phyloP scores from a whole-genome alignment of 1,284 basidiomycete species.

The Ustilago shanxiensis region DNA sequence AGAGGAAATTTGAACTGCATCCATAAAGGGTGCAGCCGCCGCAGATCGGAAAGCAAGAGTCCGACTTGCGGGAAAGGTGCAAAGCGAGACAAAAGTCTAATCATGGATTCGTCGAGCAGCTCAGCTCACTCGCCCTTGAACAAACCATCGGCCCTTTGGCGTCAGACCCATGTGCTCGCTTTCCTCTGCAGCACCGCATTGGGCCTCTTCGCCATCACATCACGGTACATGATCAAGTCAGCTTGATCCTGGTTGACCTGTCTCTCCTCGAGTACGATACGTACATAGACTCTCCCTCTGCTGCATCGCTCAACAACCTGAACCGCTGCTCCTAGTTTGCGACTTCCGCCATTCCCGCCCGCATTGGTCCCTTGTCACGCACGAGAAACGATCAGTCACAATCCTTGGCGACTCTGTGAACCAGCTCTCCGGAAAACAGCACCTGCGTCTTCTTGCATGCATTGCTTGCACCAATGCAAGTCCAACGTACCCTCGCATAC shows the following conservation, averaged over 20 bases:
- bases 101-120: too few species aligned
- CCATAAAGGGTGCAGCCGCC: not conserved
- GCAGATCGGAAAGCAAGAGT: not conserved
- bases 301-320: not conserved
- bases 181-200: not conserved
- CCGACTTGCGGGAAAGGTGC: not conserved
- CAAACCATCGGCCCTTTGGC: not conserved
- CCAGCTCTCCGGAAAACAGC: slow-evolving; percentile 1
- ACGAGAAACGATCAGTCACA: not conserved
- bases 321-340: not conserved
- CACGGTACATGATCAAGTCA: not conserved
- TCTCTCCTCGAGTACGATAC: too few species aligned
- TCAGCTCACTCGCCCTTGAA: not conserved
- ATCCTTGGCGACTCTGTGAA: not conserved
- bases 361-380: not conserved
- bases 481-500: too few species aligned
- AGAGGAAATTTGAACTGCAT: not conserved
- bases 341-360: not conserved
- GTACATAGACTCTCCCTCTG: too few species aligned
- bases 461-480: too few species aligned
- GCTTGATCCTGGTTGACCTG: too few species aligned
- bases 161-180: not conserved
- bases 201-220: not conserved
- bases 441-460: not conserved
- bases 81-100: not conserved